phyloP scores from a whole-genome alignment of 805 yeast species.

The Kodamaea sagamina region DNA sequence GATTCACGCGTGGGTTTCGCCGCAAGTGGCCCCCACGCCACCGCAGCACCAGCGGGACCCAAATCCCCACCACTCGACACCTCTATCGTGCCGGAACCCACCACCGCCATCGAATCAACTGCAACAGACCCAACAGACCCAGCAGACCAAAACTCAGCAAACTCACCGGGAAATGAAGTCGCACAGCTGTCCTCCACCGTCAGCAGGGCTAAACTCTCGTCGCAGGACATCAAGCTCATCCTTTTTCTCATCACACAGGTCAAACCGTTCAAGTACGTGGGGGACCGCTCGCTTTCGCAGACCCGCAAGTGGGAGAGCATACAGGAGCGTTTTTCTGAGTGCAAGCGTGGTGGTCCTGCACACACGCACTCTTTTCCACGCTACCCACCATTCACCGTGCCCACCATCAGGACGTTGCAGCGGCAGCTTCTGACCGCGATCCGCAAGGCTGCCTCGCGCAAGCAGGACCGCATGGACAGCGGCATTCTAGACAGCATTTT shows the following conservation, averaged over 20 bases:
- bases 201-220: conserved; percentile 24
- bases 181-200: conserved; percentile 17
- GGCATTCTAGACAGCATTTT: conserved; percentile 14
- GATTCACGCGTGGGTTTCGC: no score
- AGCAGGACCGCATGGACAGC: conserved; percentile 6
- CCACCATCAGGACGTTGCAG: conserved; percentile 41
- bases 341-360: conserved; percentile 14
- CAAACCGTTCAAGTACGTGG: conserved; percentile 41
- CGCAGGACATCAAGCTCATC: conserved; percentile 31
- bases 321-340: conserved; percentile 26
- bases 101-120: no score
- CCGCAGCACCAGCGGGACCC: no score
- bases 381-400: conserved; percentile 20
- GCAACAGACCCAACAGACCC: no score
- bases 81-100: no score
- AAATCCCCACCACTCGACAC: no score
- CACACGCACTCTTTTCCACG: neutral
- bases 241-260: conserved; percentile 31
- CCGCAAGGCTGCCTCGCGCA: conserved; percentile 24
- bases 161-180: neutral
- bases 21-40: no score
- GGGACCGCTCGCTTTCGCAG: conserved; percentile 34
- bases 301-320: conserved; percentile 39
- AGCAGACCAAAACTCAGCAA: neutral
- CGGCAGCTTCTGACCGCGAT: conserved; percentile 37